phyloP scores from a whole-genome alignment of 306 rosid genomes.

The Casuarina glauca region DNA sequence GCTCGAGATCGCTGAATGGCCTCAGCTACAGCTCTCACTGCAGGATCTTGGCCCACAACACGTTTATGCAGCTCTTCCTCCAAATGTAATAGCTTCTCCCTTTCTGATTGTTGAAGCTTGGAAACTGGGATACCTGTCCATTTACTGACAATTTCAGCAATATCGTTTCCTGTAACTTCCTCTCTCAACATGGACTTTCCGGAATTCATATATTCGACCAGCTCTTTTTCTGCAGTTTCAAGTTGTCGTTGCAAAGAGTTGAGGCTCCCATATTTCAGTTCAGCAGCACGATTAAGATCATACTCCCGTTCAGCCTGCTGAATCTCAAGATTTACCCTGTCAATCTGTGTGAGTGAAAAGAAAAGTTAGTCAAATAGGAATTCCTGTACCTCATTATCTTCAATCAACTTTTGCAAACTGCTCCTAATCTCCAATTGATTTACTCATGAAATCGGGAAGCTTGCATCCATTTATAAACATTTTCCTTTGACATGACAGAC shows the following conservation, averaged over 20 bases:
- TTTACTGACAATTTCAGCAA: constrained; percentile 96
- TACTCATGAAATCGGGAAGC: neutral
- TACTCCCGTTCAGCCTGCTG: constrained; percentile 96
- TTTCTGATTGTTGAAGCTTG: constrained; percentile 89
- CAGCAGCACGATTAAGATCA: constrained; percentile 97
- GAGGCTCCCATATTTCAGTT: constrained; percentile 89
- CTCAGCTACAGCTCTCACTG: constrained; percentile 87
- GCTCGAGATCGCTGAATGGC: constrained; percentile 97
- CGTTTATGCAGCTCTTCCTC: constrained; percentile 97
- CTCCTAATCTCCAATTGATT: neutral
- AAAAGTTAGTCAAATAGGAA: constrained; percentile 15
- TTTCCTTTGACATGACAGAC: constrained; percentile 5
- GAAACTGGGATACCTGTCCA: constrained; percentile 99
- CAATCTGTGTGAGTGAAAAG: constrained; percentile 59
- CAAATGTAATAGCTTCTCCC: constrained; percentile 79
- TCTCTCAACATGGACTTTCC: constrained; percentile 98
- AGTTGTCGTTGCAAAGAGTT: constrained; percentile 92
- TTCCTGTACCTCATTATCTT: neutral
- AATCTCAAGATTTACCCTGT: constrained; percentile 92
- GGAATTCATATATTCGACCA: constrained; percentile 80
- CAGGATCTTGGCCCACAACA: constrained; percentile 97
- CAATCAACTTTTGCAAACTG: neutral
- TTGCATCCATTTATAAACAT: neutral
- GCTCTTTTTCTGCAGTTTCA: constrained; percentile 73
- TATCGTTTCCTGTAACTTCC: constrained; percentile 84